Evolutionary conservation across 2,329 filamentous ascomycete species (phyloP).

Genomic region (Trichoderma endophyticum): DNA sequence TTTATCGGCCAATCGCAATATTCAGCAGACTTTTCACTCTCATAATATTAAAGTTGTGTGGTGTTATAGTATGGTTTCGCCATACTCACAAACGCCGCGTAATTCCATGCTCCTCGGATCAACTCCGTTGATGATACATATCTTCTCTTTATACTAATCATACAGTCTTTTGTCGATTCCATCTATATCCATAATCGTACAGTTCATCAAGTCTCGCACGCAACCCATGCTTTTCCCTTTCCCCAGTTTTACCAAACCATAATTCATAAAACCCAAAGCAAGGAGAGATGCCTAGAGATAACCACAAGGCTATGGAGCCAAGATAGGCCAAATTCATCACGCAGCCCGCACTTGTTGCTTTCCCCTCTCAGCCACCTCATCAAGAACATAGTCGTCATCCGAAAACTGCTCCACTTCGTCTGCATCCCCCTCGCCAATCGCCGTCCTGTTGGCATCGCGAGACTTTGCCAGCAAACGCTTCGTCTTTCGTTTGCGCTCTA

Average conservation of each 20-base stretch:
- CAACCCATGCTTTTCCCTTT: neutral
- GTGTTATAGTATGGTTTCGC: neutral
- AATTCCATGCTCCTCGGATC: neutral
- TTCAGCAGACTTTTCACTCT: too few relatives aligned
- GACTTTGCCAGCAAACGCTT: slow-evolving; percentile 25
- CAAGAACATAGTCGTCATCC: slow-evolving; percentile 21
- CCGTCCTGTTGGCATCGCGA: slow-evolving; percentile 16
- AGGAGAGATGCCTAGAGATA: neutral
- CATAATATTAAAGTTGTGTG: too few relatives aligned
- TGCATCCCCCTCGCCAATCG: slow-evolving; percentile 19
- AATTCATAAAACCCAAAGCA: neutral
- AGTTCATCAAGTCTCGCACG: neutral
- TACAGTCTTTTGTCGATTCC: neutral
- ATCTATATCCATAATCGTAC: neutral
- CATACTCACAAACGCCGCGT: neutral
- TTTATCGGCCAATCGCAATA: too few relatives aligned
- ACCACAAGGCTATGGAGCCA: neutral
- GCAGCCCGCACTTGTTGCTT: neutral
- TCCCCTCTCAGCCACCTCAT: slow-evolving; percentile 3
- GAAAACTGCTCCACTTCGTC: slow-evolving; percentile 22
- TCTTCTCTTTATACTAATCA: neutral
- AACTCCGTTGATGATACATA: neutral
- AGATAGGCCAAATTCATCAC: neutral
- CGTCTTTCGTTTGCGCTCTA: slow-evolving; percentile 27
- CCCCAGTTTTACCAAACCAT: neutral